A percentile compares a stretch with the other conserved stretches of the same genome.
Evolutionary conservation across 306 rosid species (phyloP).

Genomic region (Prunus mira): DNA sequence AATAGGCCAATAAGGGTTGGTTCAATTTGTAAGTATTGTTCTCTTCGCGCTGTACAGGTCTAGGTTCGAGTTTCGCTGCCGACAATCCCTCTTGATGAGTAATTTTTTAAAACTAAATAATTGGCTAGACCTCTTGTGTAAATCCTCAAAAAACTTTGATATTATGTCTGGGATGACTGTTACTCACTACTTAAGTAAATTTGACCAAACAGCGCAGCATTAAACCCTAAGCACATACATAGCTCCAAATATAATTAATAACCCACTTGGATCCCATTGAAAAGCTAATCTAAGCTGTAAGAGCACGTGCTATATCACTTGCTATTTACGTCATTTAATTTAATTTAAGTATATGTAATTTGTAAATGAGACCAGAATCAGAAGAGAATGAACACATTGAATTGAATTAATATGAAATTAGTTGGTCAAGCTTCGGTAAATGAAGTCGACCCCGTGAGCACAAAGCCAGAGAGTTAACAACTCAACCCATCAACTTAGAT

Average conservation of each 20-base stretch:
- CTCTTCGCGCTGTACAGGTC: rapidly evolving
- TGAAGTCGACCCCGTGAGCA: constrained; percentile 32
- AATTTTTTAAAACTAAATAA: too few relatives aligned
- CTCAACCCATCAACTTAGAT: not conserved
- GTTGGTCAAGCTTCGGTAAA: constrained; percentile 24
- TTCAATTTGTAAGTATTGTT: too few relatives aligned
- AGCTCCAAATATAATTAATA: not conserved
- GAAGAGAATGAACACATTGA: not conserved
- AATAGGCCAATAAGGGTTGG: too few relatives aligned
- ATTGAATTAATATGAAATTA: not conserved
- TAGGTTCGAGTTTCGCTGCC: rapidly evolving
- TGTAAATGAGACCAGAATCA: not conserved
- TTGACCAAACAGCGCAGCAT: not conserved
- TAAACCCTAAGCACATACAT: too few relatives aligned
- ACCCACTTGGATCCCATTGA: constrained; percentile 3
- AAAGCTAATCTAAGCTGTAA: constrained; percentile 10
- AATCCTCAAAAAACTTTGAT: rapidly evolving
- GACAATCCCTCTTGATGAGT: too few relatives aligned
- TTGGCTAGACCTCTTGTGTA: too few relatives aligned
- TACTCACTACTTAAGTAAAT: not conserved
- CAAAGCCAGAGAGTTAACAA: not conserved
- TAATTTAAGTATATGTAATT: not conserved
- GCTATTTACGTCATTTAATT: constrained; percentile 6
- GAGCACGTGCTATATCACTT: constrained; percentile 28
- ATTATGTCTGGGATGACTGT: not conserved